A percentile compares a stretch with the other conserved stretches of the same genome.
These are phyloP conservation scores for Tetracladium setigerum DNA, from an alignment of 495 filamentous ascomycete species.

Conservation along the genomic window DNA sequence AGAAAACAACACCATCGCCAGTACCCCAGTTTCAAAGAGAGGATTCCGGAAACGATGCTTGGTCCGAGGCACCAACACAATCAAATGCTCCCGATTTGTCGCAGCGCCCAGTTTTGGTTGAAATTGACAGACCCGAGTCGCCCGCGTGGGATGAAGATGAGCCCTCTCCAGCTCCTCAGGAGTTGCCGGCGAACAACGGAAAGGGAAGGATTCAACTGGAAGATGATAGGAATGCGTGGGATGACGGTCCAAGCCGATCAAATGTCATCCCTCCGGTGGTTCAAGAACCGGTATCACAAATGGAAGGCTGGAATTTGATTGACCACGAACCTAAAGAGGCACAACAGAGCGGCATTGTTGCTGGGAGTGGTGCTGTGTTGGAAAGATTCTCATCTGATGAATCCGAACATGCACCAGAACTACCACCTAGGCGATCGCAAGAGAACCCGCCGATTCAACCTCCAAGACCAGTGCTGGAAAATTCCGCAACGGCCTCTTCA, in stretches of 20 bases:
- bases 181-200: slow-evolving; percentile 14
- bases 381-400: slow-evolving; percentile 8
- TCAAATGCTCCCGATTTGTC: slow-evolving; percentile 7
- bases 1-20: slow-evolving; percentile 10
- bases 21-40: slow-evolving; percentile 4
- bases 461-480: slow-evolving; percentile 36
- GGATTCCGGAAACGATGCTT: slow-evolving; percentile 11
- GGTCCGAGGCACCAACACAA: slow-evolving; percentile 13
- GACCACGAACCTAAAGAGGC: slow-evolving; percentile 28
- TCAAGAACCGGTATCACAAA: slow-evolving; percentile 19
- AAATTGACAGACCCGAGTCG: slow-evolving; percentile 26
- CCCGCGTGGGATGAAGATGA: slow-evolving; percentile 32
- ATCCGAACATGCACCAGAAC: slow-evolving; percentile 22
- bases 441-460: slow-evolving; percentile 26
- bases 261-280: neutral
- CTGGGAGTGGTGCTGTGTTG: slow-evolving; percentile 2
- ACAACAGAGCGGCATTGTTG: slow-evolving; percentile 17
- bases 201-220: slow-evolving; percentile 20
- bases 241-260: slow-evolving; percentile 24
- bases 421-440: slow-evolving; percentile 29
- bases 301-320: slow-evolving; percentile 41
- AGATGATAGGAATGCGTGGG: slow-evolving; percentile 37
- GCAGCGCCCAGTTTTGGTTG: slow-evolving; percentile 26
- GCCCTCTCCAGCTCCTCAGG: slow-evolving; percentile 11
- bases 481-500: slow-evolving; percentile 24